Evolutionary conservation across 2,329 filamentous ascomycete genomes (phyloP), one percentile per base, ranked within the genome.

Genomic region (Cercospora citrullina): DNA sequence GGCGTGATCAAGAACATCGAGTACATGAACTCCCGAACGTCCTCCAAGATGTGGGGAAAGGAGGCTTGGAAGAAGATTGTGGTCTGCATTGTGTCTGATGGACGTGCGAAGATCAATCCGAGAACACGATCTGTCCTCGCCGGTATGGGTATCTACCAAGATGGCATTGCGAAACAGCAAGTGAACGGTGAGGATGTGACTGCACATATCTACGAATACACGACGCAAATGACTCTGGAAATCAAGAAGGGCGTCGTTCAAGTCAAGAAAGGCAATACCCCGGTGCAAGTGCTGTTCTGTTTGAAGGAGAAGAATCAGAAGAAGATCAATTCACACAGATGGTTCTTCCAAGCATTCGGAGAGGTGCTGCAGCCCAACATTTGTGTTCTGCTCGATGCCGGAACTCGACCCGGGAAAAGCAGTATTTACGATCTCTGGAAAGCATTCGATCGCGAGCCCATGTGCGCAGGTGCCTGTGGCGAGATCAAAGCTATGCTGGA

Each of bases 61-160:
- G 93, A 97, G 75, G 94, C 94, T 4, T 99, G 95, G 95, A 98
- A 99, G 84, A 99, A 99, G 85, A 98, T 99, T 75, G 95, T 99
- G 9, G 95, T 99, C 10, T 98, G 94, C 79, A 89, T 99, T 55
- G 95, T 99, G 72, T 97, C 93, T 75, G 95, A 99, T 76, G 95
- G 95, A 68, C 93, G 95, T 87, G 91, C 90, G 69, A 97, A 97
- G 84, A 99, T 99, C 83, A 97, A 98, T 79, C 88, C 92, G 1
- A 86, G 95, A 71, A 99, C 95, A 2, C 89, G 91, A 76, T 93
- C 94, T 36, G 88, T 98, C 18, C 82, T 99, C 61, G 94, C 95
- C 21, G 95, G 90, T 81, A 89, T 99, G 85, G 95, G 95, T 77
- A 93, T 97, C 60, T 99, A 97, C 78, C 95, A 99, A 80, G 95